A percentile compares a stretch with the other conserved stretches of the same genome.
phyloP scores from a whole-genome alignment of 2,329 filamentous ascomycete genomes.

The Domatiomyces catenatus region DNA sequence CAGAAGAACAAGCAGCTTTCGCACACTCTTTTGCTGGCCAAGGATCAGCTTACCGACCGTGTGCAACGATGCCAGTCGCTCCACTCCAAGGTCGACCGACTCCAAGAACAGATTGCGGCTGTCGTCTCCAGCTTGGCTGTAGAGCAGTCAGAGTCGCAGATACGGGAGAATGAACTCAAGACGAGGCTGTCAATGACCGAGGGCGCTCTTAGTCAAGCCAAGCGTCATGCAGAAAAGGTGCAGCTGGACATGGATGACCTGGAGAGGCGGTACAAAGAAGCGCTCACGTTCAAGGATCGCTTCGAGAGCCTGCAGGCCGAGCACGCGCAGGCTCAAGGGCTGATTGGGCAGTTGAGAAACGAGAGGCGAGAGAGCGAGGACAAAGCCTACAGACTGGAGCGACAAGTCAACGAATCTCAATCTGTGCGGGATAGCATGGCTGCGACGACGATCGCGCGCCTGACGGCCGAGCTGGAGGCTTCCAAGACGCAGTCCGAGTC shows the following conservation, averaged over 20 bases:
- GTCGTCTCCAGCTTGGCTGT: conserved; percentile 66
- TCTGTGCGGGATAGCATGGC: conserved; percentile 58
- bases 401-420: conserved; percentile 56
- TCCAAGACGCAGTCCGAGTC: conserved; percentile 73
- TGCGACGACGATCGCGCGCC: conserved; percentile 58
- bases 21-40: conserved; percentile 30
- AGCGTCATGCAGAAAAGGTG: conserved; percentile 45
- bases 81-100: conserved; percentile 64
- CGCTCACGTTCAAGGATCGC: conserved; percentile 63
- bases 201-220: conserved; percentile 51
- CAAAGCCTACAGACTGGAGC: conserved; percentile 52
- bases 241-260: conserved; percentile 45
- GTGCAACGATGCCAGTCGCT: conserved; percentile 70
- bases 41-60: conserved; percentile 70
- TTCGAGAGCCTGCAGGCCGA: conserved; percentile 49
- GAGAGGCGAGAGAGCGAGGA: conserved; percentile 57
- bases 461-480: conserved; percentile 68
- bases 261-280: conserved; percentile 57
- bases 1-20: conserved; percentile 53
- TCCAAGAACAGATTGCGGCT: conserved; percentile 74
- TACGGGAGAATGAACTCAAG: conserved; percentile 45
- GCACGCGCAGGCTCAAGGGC: conserved; percentile 48
- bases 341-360: conserved; percentile 32
- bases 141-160: conserved; percentile 65
- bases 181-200: conserved; percentile 40